Percentiles rank a stretch among this genome's conserved stretches.
phyloP scores from a whole-genome alignment of 2,329 filamentous ascomycete genomes.

The Lizonia empirigonia region DNA sequence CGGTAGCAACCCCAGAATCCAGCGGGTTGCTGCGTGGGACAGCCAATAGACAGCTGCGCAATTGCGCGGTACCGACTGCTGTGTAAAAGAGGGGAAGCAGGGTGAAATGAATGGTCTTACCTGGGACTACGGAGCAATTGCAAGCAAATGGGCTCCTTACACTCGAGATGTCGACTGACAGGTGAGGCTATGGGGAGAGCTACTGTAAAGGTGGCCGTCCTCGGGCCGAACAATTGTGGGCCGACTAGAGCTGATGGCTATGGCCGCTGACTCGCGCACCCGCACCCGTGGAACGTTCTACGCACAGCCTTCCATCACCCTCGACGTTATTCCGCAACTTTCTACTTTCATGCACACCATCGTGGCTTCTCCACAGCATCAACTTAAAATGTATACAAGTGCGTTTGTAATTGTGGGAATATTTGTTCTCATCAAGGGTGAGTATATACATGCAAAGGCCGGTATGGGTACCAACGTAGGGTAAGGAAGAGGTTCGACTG shows the following conservation, averaged over 20 bases:
- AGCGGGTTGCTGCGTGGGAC: background rate
- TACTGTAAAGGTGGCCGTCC: constrained; percentile 19
- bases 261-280: constrained; percentile 11
- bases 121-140: constrained; percentile 2
- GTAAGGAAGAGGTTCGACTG: too few species aligned
- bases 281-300: constrained; percentile 6
- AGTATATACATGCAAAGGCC: too few species aligned
- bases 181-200: constrained; percentile 11
- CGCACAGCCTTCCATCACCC: constrained; percentile 5
- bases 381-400: too few species aligned
- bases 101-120: background rate
- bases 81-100: background rate
- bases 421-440: too few species aligned
- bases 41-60: constrained; percentile 3
- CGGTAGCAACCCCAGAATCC: constrained; percentile 2
- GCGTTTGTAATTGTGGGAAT: too few species aligned
- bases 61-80: background rate
- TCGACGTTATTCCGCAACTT: background rate
- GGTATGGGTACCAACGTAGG: too few species aligned
- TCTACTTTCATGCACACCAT: too few species aligned
- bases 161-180: constrained; percentile 11
- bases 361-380: too few species aligned
- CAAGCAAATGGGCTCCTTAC: constrained; percentile 5
- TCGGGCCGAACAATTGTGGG: constrained; percentile 5
- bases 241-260: constrained; percentile 9